Evolutionary conservation across 23 red algal genomes (phyloP).

Genomic region (Gracilaria gracilis): DNA sequence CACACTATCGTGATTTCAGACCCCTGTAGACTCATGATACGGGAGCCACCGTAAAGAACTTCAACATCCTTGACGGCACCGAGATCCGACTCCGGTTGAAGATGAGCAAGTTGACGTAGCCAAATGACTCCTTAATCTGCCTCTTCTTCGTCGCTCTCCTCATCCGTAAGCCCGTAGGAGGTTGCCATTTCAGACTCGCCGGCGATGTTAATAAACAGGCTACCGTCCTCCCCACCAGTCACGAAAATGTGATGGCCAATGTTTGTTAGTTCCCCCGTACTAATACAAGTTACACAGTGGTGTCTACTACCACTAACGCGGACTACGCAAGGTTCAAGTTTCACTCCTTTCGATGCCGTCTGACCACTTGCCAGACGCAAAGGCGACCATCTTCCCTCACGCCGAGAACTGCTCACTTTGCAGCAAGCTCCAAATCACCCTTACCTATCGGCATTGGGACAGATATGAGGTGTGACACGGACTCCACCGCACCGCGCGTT

Average conservation of each 20-base stretch:
- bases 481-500: constrained; percentile 6
- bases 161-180: not conserved
- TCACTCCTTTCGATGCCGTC: constrained; percentile 24
- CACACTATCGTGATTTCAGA: constrained; percentile 43
- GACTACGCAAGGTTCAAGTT: constrained; percentile 40
- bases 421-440: not conserved
- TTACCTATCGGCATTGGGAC: constrained; percentile 35
- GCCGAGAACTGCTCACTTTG: constrained; percentile 37
- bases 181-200: constrained; percentile 34
- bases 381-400: constrained; percentile 37
- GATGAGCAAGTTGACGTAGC: constrained; percentile 49
- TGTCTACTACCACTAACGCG: constrained; percentile 34
- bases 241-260: constrained; percentile 43
- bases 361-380: constrained; percentile 36
- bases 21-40: constrained; percentile 38
- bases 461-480: constrained; percentile 24
- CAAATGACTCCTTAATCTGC: constrained; percentile 40
- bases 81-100: not conserved
- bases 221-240: constrained; percentile 57
- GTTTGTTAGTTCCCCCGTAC: constrained; percentile 26
- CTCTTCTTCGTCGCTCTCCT: constrained; percentile 44
- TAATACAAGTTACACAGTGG: constrained; percentile 29
- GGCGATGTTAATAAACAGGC: constrained; percentile 49
- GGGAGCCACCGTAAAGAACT: constrained; percentile 30
- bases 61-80: constrained; percentile 51